Evolutionary conservation across 2,329 filamentous ascomycete species (phyloP), one percentile per base, ranked within the genome.

Genomic region (Xylaria sp.): DNA sequence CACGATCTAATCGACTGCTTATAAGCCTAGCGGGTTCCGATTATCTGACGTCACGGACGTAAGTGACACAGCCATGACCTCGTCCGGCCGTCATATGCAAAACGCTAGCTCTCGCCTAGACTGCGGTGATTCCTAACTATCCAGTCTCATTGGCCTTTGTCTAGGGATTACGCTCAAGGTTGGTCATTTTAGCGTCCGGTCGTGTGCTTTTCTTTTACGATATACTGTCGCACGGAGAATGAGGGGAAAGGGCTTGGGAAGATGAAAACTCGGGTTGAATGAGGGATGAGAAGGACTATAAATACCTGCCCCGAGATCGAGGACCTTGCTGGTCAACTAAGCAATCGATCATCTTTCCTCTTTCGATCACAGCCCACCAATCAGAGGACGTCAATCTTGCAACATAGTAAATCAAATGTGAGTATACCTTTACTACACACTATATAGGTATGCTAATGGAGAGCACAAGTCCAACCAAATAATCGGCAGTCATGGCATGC

Each of bases 401-500:
- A 60, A 48, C 39, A 63, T 69, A 59, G 7, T 52, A 30, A 59
- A 30, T 39, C 25, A 30, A 32, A 53, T 30, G 67, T 67, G 60
- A 67, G 67, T 56, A 46, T 13, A 25, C 18, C 41, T 2, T 50
- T 15, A 20, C 13, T 25, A 25, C 3, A 13, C 50, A 52, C 15
- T 32, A 32, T 18, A 50, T 50, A n/a, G 7, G n/a, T 10, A 25
- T 59, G 20, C 53, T 67, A 15, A 63, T 6, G 8, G 32, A 61
- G 18, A 61, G 32, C 15, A 50, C 23, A 43, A 41, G 15, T 13
- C 18, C 25, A 41, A 52, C 13, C 32, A 53, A 65, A 48, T 20
- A 46, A 52, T 66, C 63, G 30, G 23, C 18, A 18, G 36, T 58
- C 60, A 77, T 77, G 76, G 73, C 53, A 36, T 77, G 75, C 73